Evolutionary conservation across 2,329 filamentous ascomycete species (phyloP), one percentile per base, ranked within the genome.

Genomic region (Dactylonectria estremocensis): DNA sequence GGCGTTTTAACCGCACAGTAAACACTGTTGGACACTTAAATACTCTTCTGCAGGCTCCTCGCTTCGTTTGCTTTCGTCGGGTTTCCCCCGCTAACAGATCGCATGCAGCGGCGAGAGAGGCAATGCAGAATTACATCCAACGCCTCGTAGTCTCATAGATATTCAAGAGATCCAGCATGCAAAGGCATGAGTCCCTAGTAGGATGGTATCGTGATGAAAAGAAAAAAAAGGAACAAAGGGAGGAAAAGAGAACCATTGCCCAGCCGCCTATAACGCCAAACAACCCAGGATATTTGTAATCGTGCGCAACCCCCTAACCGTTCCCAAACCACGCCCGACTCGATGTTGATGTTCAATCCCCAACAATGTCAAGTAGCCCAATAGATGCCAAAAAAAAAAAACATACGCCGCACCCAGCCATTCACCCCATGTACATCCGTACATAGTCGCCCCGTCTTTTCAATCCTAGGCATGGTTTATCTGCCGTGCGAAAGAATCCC

Each of bases 281-380:
- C 46, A 57, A 49, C 53, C 31, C 28, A 18, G 31, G 20, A 50
- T 57, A 53, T 13, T 20, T 31, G 28, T 40, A 52, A 54, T 7
- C 13, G 16, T 59, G 4, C 40, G 49, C 40, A 62, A 68, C 50
- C 49, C 52, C 43, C 40, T 14, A 37, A 6, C 40, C 43, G 35
- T 22, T n/a, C 54, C 45, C 55, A 59, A 63, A 49, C 13, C 28
- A n/a, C 11, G 14, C 52, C 45, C 33, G 50, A 62, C 31, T 40
- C 56, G 20, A 62, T 54, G 43, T 33, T 45, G 37, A 67, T 65
- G 40, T 57, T 48, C 46, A 61, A 45, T 56, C 35, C 50, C 46
- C 22, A 45, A 13, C 24, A 33, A 49, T 37, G 52, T 33, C 16
- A 54, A 50, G 28, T 66, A 68, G 49, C 54, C 69, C 24, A 28